These are phyloP conservation scores for Botrytis cinerea DNA, from an alignment of 2,329 filamentous ascomycete species.

Conservation along the genomic window DNA sequence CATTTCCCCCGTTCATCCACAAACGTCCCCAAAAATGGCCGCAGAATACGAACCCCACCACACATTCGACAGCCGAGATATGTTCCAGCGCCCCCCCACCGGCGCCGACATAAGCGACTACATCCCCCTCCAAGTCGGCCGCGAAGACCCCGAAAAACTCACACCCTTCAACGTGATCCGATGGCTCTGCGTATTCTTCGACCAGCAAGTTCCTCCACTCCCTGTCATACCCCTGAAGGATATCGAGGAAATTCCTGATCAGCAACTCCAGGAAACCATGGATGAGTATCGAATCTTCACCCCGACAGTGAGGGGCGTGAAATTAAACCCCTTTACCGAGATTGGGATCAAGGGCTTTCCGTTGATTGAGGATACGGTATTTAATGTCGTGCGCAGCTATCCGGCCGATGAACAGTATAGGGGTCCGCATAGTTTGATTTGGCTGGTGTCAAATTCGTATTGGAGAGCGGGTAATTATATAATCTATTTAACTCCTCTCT, in stretches of 20 bases:
- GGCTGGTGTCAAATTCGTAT: neutral
- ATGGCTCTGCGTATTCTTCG: conserved; percentile 1
- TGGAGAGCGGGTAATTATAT: neutral
- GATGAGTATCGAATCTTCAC: neutral
- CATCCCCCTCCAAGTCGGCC: neutral
- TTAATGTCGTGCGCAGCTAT: conserved; percentile 3
- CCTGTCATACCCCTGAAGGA: neutral
- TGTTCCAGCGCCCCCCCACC: rapidly evolving
- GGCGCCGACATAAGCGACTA: conserved; percentile 1
- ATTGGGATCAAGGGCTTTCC: neutral
- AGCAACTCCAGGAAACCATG: neutral
- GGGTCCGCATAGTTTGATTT: neutral
- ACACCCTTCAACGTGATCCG: neutral
- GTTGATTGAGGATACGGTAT: neutral
- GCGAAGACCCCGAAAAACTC: rapidly evolving
- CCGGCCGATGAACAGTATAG: neutral
- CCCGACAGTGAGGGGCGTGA: neutral
- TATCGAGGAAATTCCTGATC: neutral
- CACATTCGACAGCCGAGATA: neutral
- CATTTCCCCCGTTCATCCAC: neutral
- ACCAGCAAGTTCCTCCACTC: neutral
- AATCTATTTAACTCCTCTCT: neutral
- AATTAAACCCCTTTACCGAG: neutral
- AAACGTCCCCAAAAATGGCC: neutral
- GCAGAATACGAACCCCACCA: neutral